Base-by-base conservation (phyloP, 345 rosid genomes). In the Ceriops tagal region DNA sequence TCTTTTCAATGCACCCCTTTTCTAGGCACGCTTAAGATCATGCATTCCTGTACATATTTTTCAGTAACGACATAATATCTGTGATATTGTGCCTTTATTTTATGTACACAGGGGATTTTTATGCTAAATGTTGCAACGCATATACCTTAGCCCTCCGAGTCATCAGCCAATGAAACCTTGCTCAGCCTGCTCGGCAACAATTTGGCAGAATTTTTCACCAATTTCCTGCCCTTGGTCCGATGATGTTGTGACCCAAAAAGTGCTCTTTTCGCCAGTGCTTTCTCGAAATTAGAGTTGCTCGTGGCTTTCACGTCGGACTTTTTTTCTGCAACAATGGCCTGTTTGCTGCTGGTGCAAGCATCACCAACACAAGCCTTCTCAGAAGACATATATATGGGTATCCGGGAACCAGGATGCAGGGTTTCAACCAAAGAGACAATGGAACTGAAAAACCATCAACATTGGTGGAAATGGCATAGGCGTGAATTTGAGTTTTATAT, bases 111-210 rank as follows among this genome's bases (percentile, higher is more conserved):
- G 39, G 28, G 16, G 31, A 71, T 27, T 32, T 64, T 61, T 53
- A 43, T 3, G 21, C 64, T 53, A 5, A 65, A 56, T 39, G 24
- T n/a, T 56, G 13, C 62, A 55, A 21, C 11, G 47, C 22, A 28
- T 59, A 71, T 53, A 62, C 67, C 66, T 43, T 15, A 53, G 47
- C 56, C 73, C 53, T 43, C 58, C 21, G 72, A 62, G 34, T 80
- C 81, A 26, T 80, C 86, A 9, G 84, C 83, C 73, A 78, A 68
- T 43, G 86, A 82, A 67, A 80, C 88, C 80, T 82, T 80, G 81
- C 84, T 78, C 32, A 80, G 80, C 77, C 88, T 80, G 75, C 84
- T 83, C 8, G 83, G 87, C 69, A 61, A 68, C 69, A 39, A 62
- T 73, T 66, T 71, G 31, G 71, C 73, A 31, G 66, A 75, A 56